These are phyloP conservation scores for Brassica nigra DNA, from an alignment of 345 rosid species.

Conservation along the genomic window DNA sequence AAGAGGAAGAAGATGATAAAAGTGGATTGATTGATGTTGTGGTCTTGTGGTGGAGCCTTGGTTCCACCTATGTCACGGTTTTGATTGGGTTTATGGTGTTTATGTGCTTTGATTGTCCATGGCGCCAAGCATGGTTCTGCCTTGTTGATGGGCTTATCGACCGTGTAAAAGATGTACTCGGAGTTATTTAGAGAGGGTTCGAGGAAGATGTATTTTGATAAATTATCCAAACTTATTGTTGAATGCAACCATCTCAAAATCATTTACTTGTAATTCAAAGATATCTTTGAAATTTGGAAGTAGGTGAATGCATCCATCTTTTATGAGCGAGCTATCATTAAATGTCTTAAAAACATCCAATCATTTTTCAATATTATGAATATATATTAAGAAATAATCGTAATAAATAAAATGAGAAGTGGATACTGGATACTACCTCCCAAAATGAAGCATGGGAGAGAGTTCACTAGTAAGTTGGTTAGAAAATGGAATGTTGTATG, in stretches of 20 bases:
- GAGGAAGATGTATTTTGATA: background rate
- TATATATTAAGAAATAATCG: background rate
- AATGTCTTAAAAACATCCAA: background rate
- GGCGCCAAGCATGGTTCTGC: slow-evolving; percentile 16
- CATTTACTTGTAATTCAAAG: background rate
- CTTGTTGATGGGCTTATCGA: slow-evolving; percentile 25
- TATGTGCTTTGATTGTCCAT: slow-evolving; percentile 22
- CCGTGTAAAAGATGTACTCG: slow-evolving; percentile 3
- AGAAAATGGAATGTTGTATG: slow-evolving; percentile 24
- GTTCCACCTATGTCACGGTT: slow-evolving; percentile 20
- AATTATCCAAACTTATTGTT: background rate
- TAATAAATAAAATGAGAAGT: slow-evolving; percentile 2
- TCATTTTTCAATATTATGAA: background rate
- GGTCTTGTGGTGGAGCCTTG: slow-evolving; percentile 26
- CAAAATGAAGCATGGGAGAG: slow-evolving; percentile 24
- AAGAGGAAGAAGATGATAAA: background rate
- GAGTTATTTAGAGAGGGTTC: slow-evolving; percentile 9
- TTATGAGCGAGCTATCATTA: background rate
- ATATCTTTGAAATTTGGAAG: background rate
- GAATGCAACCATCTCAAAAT: background rate
- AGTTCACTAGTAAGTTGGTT: slow-evolving; percentile 10
- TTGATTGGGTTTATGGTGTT: slow-evolving; percentile 16
- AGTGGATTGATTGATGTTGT: slow-evolving; percentile 9
- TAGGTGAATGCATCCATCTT: background rate
- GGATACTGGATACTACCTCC: slow-evolving; percentile 16